Evolutionary conservation across 805 yeast species (phyloP), one percentile per base, ranked within the genome.

Genomic region (Wilhelminamyces savonicus): DNA sequence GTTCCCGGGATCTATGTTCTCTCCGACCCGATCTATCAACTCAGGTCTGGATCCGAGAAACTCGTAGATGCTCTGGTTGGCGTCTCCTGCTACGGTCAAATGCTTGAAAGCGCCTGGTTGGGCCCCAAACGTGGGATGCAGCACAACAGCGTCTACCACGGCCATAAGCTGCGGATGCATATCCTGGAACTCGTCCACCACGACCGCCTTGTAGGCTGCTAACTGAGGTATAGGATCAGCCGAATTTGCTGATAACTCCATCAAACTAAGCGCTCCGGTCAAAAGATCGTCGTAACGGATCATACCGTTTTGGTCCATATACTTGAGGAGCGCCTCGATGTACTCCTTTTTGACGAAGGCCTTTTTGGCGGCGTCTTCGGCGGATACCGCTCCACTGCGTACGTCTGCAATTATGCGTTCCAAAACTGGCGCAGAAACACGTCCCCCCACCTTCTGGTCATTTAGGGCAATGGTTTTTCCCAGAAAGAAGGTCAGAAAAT

Each of bases 151-250:
- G 24, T 44, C 39, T 4, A 78, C 53, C 2, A 81, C 47, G 13
- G 62, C 61, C 16, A 72, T 43, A 13, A 80, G 53, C 7, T 60
- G 62, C 0, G 70, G 68, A 37, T 76, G 72, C 47, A 81, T 62
- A 50, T 82, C 90, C 47, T 82, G 90, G 44, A 76, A 78, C 47
- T 82, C 90, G 54, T 82, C 90, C 9, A 82, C 76, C 1, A 82
- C 50, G 0, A 78, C 62, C 2, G 50, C 62, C 28, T 48, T 52
- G 31, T 51, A 54, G 10, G 41, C 37, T 5, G 40, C 37, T 23
- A 63, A 27, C 20, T 47, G 48, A 2, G 52, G 40, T 13, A 17
- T n/a, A 15, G 15, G 20, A 1, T 27, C 32, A 5, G 30, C 44
- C 12, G n/a, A 21, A 13, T 7, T 21, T 14, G 21, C 16, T 2